These are phyloP conservation scores for Neurospora pannonica DNA, from an alignment of 495 filamentous ascomycete genomes.

Conservation along the genomic window DNA sequence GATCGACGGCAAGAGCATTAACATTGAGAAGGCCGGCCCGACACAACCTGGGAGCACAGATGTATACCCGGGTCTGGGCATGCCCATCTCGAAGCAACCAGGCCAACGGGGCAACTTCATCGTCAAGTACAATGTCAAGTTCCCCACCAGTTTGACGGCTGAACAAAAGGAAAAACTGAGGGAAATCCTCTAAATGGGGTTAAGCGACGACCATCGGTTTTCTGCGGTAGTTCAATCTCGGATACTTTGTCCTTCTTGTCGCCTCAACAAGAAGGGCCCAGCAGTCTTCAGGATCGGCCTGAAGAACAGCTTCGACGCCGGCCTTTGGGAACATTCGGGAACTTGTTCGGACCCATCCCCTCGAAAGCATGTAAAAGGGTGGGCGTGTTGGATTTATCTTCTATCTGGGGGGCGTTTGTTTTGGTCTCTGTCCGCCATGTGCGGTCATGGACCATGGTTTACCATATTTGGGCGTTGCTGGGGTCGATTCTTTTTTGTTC, in stretches of 20 bases:
- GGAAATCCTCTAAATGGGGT: constrained; percentile 52
- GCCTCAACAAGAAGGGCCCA: background rate
- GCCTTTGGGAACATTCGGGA: background rate
- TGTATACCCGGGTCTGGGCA: constrained; percentile 73
- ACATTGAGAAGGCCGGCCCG: constrained; percentile 66
- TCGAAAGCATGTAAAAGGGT: background rate
- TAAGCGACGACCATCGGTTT: background rate
- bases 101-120: constrained; percentile 77
- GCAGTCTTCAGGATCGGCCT: background rate
- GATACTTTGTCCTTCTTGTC: background rate
- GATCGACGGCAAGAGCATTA: constrained; percentile 80
- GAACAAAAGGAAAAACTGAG: constrained; percentile 69
- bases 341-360: background rate
- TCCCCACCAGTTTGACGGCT: constrained; percentile 65
- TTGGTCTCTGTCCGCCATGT: background rate
- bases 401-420: background rate
- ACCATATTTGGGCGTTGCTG: background rate
- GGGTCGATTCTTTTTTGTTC: background rate
- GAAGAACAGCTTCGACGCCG: background rate
- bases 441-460: background rate
- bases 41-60: constrained; percentile 76
- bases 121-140: constrained; percentile 83
- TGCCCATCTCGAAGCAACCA: constrained; percentile 86
- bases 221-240: background rate
- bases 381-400: background rate